Base-by-base conservation (phyloP, 1,284 basidiomycete genomes). In the Irpex lacteus region DNA sequence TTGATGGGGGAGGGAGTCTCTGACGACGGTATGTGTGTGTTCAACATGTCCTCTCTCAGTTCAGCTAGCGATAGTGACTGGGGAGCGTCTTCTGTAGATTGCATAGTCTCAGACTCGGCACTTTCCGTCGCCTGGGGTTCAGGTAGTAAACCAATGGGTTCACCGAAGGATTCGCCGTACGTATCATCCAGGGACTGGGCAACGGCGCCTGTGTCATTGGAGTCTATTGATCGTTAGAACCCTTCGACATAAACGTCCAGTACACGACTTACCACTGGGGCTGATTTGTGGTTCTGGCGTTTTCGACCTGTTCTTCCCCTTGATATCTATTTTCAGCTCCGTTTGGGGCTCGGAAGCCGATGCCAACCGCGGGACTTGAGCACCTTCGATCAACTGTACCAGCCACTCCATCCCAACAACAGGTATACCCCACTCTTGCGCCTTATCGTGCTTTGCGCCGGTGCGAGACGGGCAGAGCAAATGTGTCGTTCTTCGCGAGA, bases 401-500 rank as follows among this genome's bases (percentile, higher is more conserved):
- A 94, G 71, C 89, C 90, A 93, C 8, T 74, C 73, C 75, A 88
- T 77, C 55, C 81, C 80, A 11, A 91, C 78, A 13, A 90, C 82
- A 0, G 86, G 84, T 5, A 88, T 83, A 4, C 78, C 78, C 91
- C 92, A 93, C 69, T 91, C 85, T 52, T 73, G 68, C 2, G 92
- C 92, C 71, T 88, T 91, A n/a, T 85, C 82, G 60, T 83, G 90
- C 71, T 94, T 94, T 13, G 80, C 76, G 9, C 92, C 92, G 0
- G 72, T 77, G 0, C 81, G 83, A 5, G 85, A 82, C 0, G 90
- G 89, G 72, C 92, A 94, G 4, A 94, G 75, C 1, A 94, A 79
- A 68, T 93, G 89, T 0, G 91, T 92, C 0, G 86, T 82, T 5
- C 79, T 80, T 13, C 81, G 80, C 3, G 86, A 88, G 71, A 93